phyloP scores from a whole-genome alignment of 2,329 filamentous ascomycete species.

The Lachnellula cervina region DNA sequence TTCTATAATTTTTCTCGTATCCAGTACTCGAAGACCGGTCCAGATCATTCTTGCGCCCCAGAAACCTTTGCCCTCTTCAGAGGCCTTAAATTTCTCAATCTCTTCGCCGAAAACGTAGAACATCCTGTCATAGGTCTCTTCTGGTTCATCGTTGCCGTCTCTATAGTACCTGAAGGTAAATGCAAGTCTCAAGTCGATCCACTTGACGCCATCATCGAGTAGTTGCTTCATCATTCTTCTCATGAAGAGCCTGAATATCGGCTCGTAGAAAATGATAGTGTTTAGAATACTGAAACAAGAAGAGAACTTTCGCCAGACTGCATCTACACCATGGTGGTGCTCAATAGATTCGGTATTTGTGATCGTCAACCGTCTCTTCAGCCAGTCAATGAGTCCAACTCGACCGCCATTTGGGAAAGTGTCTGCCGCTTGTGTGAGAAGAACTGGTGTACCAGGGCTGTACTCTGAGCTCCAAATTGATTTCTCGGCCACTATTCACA shows the following conservation, averaged over 20 bases:
- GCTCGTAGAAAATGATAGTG: constrained; percentile 81
- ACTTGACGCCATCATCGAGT: constrained; percentile 76
- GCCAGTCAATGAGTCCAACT: constrained; percentile 69
- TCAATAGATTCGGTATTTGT: constrained; percentile 67
- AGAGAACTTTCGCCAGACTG: constrained; percentile 78
- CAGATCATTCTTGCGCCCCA: constrained; percentile 85
- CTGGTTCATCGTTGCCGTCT: constrained; percentile 58
- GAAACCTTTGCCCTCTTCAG: constrained; percentile 67
- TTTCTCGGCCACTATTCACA: constrained; percentile 30
- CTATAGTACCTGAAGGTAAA: constrained; percentile 69
- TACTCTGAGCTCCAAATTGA: constrained; percentile 68
- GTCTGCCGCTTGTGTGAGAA: constrained; percentile 57
- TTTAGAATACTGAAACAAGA: constrained; percentile 69
- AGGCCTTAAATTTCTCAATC: constrained; percentile 67
- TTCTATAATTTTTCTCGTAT: constrained; percentile 63
- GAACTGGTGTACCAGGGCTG: constrained; percentile 33
- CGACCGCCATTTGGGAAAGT: constrained; percentile 69
- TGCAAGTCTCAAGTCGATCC: constrained; percentile 74
- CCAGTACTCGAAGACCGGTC: constrained; percentile 64
- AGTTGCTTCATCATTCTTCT: constrained; percentile 65
- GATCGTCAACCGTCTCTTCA: constrained; percentile 68
- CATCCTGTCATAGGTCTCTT: constrained; percentile 64
- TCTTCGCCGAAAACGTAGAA: constrained; percentile 74
- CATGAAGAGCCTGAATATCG: constrained; percentile 75
- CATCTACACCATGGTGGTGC: constrained; percentile 78